Evolutionary conservation across 371 early-diverging fungal genomes (phyloP).

Genomic region (Mucor sp.): DNA sequence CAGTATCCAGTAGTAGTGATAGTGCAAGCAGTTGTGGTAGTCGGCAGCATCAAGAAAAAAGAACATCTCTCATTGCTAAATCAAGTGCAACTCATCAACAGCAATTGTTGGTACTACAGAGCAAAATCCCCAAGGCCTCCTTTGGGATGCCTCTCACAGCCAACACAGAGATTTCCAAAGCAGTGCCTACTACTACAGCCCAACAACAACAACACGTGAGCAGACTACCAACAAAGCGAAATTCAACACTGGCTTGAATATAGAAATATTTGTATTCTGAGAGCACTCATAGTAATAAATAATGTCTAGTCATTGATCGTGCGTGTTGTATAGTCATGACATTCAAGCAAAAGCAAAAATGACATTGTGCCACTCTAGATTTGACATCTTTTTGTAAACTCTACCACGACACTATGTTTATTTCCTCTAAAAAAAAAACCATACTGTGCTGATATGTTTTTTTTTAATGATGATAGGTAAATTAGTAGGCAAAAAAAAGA

Average conservation of each 20-base stretch:
- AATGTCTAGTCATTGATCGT: background rate
- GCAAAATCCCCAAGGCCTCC: background rate
- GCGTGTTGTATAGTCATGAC: too few species aligned
- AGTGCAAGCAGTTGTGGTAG: background rate
- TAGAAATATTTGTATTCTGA: background rate
- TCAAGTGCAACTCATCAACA: background rate
- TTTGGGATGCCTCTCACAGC: too few species aligned
- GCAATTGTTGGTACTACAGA: background rate
- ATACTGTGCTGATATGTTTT: too few species aligned
- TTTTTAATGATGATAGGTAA: too few species aligned
- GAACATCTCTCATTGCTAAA: background rate
- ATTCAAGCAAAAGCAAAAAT: too few species aligned
- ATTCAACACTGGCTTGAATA: background rate
- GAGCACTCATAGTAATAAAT: too few species aligned
- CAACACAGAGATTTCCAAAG: background rate
- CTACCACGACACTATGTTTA: too few species aligned
- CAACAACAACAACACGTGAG: background rate
- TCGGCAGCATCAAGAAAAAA: background rate
- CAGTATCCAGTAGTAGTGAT: background rate
- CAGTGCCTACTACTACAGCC: too few species aligned
- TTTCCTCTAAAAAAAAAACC: too few species aligned
- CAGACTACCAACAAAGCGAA: background rate
- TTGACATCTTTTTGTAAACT: too few species aligned
- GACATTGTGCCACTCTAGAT: too few species aligned
- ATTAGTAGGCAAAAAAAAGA: too few species aligned